Base-by-base conservation (phyloP, 345 rosid genomes). In the Conringia planisiliqua region DNA sequence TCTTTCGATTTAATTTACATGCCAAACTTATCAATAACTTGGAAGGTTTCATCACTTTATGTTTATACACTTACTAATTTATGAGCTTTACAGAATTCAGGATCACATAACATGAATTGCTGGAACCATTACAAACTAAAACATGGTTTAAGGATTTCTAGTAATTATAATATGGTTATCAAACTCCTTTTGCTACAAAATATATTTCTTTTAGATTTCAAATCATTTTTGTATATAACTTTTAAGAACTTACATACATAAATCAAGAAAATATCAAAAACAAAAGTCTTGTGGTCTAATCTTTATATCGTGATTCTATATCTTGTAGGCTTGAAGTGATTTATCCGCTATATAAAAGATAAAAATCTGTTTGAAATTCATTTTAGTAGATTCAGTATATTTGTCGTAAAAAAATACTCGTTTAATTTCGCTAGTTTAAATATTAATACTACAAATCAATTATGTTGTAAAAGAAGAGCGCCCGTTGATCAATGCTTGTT, bases 401-500 rank as follows among this genome's bases (percentile, higher is more conserved):
- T 30, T 27, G 3, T 12, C 27, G 1, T 32, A 7, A 8, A 5
- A 33, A 61, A 14, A 1, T 18, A 6, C 62, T 51, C n/a, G 2
- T 16, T 20, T 52, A 29, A 13, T 10, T 30, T 10, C 14, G 54
- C 58, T 62, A 73, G 18, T 55, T 44, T 65, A 27, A 44, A 35
- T 36, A 47, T 33, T 35, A 40, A 52, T 46, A 38, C 10, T 5
- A 46, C 10, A 47, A 47, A 48, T 46, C 10, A 16, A 48, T 32
- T 6, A 26, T 47, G 60, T 36, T 22, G 47, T 22, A 46, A 29
- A 7, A 48, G 30, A 60, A 51, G 47, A 68, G 39, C 57, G n/a
- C 39, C 51, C 29, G 52, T n/a, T 33, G 20, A 17, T 70, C 55
- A 77, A 62, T 51, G 76, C 38, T 64, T 77, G 52, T 64, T 64